These are phyloP conservation scores for Bipolaris cookei DNA, from an alignment of 2,329 filamentous ascomycete species.

Conservation along the genomic window DNA sequence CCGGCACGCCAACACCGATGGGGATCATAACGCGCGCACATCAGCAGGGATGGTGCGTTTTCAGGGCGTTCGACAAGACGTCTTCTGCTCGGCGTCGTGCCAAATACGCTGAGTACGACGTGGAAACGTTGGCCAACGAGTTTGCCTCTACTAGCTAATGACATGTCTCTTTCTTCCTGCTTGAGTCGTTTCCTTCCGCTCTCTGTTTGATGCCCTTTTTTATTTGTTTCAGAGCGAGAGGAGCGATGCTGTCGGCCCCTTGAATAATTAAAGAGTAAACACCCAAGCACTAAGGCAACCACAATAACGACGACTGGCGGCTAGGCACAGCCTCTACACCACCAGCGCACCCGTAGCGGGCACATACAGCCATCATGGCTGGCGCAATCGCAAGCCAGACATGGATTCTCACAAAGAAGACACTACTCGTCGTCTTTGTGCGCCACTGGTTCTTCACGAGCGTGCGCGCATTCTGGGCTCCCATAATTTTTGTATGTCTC, in stretches of 20 bases:
- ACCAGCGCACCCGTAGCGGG: slow-evolving; percentile 23
- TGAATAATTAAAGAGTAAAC: neutral
- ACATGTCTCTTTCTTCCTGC: neutral
- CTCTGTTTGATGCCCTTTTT: slow-evolving; percentile 6
- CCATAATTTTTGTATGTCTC: slow-evolving; percentile 57
- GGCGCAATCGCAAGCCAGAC: slow-evolving; percentile 57
- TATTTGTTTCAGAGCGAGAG: neutral
- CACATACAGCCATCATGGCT: slow-evolving; percentile 27
- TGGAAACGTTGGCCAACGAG: slow-evolving; percentile 9
- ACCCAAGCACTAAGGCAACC: neutral
- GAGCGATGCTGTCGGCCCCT: slow-evolving; percentile 11
- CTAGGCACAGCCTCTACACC: neutral
- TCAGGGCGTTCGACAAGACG: slow-evolving; percentile 25
- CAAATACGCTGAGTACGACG: slow-evolving; percentile 17
- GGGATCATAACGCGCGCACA: slow-evolving; percentile 23
- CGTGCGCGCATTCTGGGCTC: slow-evolving; percentile 62
- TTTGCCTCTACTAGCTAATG: slow-evolving; percentile 13
- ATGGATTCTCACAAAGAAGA: slow-evolving; percentile 65
- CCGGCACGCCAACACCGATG: slow-evolving; percentile 23
- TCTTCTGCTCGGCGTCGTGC: slow-evolving; percentile 15
- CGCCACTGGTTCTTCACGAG: slow-evolving; percentile 62
- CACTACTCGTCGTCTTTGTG: slow-evolving; percentile 60
- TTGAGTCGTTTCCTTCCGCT: neutral
- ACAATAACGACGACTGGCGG: neutral
- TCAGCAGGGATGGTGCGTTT: slow-evolving; percentile 17